A percentile compares a stretch with the other conserved stretches of the same genome.
Conservation (phyloP, 306 rosid species). For the Begonia peltatifolia region DNA sequence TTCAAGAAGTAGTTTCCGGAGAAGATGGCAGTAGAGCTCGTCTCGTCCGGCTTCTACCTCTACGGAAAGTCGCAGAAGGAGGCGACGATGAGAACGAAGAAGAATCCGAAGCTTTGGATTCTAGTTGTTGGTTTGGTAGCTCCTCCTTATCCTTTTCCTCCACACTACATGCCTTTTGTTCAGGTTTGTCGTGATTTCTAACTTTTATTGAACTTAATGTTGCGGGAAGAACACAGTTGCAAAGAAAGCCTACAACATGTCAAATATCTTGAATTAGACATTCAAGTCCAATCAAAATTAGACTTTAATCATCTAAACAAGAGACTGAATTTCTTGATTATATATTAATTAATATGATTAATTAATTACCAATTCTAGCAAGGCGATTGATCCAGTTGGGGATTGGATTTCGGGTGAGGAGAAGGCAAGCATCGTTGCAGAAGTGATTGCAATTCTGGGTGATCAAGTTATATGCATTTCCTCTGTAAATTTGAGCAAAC, state of each 20-base stretch:
- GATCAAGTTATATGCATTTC: conserved; percentile 77
- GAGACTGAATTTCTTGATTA: no score
- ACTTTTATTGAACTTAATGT: conserved; percentile 69
- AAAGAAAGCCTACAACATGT: conserved; percentile 39
- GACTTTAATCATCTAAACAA: no score
- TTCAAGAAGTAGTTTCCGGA: no score
- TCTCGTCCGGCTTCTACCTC: no score
- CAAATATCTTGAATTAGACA: no score
- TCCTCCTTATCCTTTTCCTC: conserved; percentile 46
- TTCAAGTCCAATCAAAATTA: no score
- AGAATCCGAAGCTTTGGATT: conserved; percentile 11
- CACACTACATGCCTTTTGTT: conserved; percentile 24
- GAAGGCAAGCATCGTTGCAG: conserved; percentile 65
- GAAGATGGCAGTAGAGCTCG: no score
- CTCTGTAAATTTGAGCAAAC: conserved; percentile 58
- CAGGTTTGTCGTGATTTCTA: conserved; percentile 26
- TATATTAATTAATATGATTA: no score
- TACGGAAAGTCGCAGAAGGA: no score
- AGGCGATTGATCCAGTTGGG: conserved; percentile 96
- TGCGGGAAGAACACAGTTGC: conserved; percentile 94
- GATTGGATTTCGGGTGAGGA: conserved; percentile 50
- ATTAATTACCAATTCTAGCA: conserved; percentile 64
- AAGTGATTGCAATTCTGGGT: conserved; percentile 92
- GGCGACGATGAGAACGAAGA: conserved; percentile 2
- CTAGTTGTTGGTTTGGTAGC: conserved; percentile 46